Evolutionary conservation across 2,329 filamentous ascomycete species (phyloP), one percentile per base, ranked within the genome.

Genomic region (Fusarium globosum): DNA sequence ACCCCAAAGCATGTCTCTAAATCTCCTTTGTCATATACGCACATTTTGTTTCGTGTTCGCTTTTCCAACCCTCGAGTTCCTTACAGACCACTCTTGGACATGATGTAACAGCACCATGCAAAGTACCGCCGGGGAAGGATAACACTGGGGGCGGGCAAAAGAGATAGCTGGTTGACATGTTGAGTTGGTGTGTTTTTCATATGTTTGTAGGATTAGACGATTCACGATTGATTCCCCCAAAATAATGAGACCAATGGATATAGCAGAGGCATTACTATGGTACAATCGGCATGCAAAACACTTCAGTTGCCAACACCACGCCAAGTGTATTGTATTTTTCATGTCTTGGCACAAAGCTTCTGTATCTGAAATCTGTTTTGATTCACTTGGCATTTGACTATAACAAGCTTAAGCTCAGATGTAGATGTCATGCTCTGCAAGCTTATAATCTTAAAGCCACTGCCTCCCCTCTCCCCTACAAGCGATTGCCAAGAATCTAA

Each of bases 121-220:
- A 38, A 39, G 28, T 18, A 28, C 49, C 49, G 26, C 23, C 14
- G 7, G 36, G 65, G 35, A 67, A 57, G 45, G 36, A 35, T 41
- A 33, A 35, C 28, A 52, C 46, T 26, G 23, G 42, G 51, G 56
- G 26, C 33, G 51, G 65, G 33, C 20, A 55, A 30, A 39, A 26
- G 35, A 66, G 23, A 59, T 46, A 53, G 52, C 15, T 38, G 30
- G 46, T 59, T 41, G 49, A 33, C 16, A 51, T 46, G 38, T 28
- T 35, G n/a, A 36, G n/a, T 41, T 53, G n/a, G 46, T 39, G 30
- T 53, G 16, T 39, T 49, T 51, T 51, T 38, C 43, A 23, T 21
- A 58, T 49, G 26, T 45, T 65, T 77, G 72, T 77, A 76, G 42
- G 49, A 71, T 59, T 65, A 74, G 58, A 66, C 45, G 65, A 58